Evolutionary conservation across 2,329 filamentous ascomycete species (phyloP), one percentile per base, ranked within the genome.

Genomic region (Ophiocordyceps australis): DNA sequence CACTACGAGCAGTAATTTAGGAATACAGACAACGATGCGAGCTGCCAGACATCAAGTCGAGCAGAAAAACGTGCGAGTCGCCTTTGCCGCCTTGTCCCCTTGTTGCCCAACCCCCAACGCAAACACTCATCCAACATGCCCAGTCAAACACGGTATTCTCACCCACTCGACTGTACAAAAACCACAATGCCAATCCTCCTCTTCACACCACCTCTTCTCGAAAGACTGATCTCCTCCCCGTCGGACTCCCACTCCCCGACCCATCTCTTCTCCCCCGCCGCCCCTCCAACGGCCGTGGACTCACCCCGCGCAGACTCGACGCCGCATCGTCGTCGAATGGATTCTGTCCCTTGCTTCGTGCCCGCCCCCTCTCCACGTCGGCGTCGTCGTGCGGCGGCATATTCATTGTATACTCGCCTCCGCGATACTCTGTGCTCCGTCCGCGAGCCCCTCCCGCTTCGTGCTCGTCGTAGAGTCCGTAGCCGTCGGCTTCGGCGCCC

Each of bases 371-470:
- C 23, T 45, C 44, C 24, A 43, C 41, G 16, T 49, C 43, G 6
- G 39, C 42, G 11, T 44, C 38, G 25, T 37, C 32, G 24, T 29
- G 46, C n/a, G n/a, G n/a, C n/a, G n/a, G n/a, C n/a, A n/a, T n/a
- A n/a, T n/a, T n/a, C n/a, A n/a, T n/a, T n/a, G n/a, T n/a, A n/a
- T n/a, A n/a, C 30, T 40, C 45, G 20, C 37, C 39, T 42, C 52
- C 34, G 14, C 38, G 33, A 14, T 47, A 49, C 7, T 45, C 47
- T 27, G 43, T 17, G 11, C 20, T 14, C 5, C 22, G 9, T 14
- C 20, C 22, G 52, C 74, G 74, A 5, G 82, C 54, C 48, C 83
- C 78, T 42, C 78, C 70, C 51, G 81, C 77, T 45, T 86, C 80
- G 42, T 80, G 75, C 7, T 10, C 17, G 17, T 19, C 17, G 17